phyloP scores from a whole-genome alignment of 140 eudicot species.

The Flaveria floridana region DNA sequence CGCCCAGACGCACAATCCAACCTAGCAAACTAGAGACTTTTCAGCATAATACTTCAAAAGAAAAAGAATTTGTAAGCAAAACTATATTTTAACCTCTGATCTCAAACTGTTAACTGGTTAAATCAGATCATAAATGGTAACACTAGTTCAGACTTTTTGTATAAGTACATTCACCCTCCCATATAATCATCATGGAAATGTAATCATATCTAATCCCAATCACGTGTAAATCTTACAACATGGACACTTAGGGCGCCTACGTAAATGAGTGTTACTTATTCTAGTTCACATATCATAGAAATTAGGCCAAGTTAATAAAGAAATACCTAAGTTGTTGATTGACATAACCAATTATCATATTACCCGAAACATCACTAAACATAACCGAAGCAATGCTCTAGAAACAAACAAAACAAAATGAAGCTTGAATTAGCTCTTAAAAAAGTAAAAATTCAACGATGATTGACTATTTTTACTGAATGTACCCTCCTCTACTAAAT shows the following conservation, averaged over 20 bases:
- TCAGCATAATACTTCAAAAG: not conserved
- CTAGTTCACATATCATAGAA: constrained; percentile 9
- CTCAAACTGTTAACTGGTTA: constrained; percentile 15
- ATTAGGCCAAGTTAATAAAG: not conserved
- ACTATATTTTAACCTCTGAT: not conserved
- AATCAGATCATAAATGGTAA: constrained; percentile 5
- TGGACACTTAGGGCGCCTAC: not conserved
- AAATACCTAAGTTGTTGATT: constrained; percentile 1
- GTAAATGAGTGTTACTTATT: not conserved
- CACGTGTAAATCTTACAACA: constrained; percentile 16
- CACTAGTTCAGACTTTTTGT: not conserved
- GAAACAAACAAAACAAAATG: constrained; percentile 17
- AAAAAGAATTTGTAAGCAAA: not conserved
- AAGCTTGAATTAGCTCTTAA: constrained; percentile 10
- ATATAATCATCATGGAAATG: constrained; percentile 7
- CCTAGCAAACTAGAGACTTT: constrained; percentile 8
- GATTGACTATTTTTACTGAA: not conserved
- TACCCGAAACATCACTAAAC: constrained; percentile 15
- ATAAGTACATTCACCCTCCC: not conserved
- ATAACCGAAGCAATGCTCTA: not conserved
- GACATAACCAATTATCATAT: constrained; percentile 2
- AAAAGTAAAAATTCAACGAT: not conserved
- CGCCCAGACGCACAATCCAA: constrained; percentile 3
- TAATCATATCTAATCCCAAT: constrained; percentile 18
- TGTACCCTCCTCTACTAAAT: too few species aligned